These are phyloP conservation scores for Metarhizium brunneum DNA, from an alignment of 2,329 filamentous ascomycete species.

Conservation along the genomic window DNA sequence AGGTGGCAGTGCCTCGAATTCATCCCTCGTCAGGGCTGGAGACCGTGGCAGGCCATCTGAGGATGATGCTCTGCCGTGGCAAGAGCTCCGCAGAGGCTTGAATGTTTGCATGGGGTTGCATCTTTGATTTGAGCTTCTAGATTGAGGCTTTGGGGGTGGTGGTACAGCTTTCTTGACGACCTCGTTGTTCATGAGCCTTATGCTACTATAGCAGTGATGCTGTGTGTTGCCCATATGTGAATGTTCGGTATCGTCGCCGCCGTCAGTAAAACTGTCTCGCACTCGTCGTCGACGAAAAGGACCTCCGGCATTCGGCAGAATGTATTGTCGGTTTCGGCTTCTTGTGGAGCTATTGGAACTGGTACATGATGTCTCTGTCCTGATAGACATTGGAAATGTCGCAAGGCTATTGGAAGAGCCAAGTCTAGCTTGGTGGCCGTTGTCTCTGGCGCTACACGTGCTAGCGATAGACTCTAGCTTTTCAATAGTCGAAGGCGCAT, in stretches of 20 bases:
- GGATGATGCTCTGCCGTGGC: constrained; percentile 11
- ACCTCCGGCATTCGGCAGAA: constrained; percentile 5
- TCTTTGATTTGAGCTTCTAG: constrained; percentile 12
- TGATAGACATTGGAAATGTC: constrained; percentile 9
- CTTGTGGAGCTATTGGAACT: constrained; percentile 10
- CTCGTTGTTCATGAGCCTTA: not conserved
- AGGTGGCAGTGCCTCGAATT: constrained; percentile 43
- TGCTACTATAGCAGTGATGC: not conserved
- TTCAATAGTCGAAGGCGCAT: not conserved
- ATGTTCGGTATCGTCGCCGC: not conserved
- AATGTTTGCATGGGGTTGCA: constrained; percentile 10
- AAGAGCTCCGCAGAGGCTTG: constrained; percentile 15
- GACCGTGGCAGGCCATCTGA: constrained; percentile 17
- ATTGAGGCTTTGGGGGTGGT: constrained; percentile 7
- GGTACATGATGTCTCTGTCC: constrained; percentile 13
- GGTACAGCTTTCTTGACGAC: not conserved
- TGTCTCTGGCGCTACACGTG: not conserved
- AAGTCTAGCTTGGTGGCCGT: constrained; percentile 2
- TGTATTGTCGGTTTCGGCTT: constrained; percentile 6
- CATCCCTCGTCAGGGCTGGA: constrained; percentile 24
- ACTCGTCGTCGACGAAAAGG: not conserved
- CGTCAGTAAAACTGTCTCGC: not conserved
- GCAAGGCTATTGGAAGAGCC: constrained; percentile 3
- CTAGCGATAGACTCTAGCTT: constrained; percentile 1
- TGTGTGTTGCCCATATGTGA: not conserved